Percentiles rank a stretch among this genome's conserved stretches.
These are phyloP conservation scores for Phenoliferia sp. DNA, from an alignment of 1,284 basidiomycete species.

Conservation along the genomic window DNA sequence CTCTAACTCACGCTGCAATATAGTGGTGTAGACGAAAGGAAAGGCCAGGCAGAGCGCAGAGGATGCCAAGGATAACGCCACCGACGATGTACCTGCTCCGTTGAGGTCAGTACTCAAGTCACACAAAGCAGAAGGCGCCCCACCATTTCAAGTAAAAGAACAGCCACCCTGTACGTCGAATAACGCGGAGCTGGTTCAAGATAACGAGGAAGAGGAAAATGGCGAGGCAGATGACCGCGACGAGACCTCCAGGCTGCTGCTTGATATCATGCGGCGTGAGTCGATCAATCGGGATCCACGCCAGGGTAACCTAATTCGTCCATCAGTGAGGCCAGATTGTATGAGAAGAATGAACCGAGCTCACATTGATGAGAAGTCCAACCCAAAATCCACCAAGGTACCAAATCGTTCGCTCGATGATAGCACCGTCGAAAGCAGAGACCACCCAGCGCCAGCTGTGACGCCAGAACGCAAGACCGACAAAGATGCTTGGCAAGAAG, in stretches of 20 bases:
- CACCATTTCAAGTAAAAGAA: slow-evolving; percentile 50
- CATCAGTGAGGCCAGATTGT: slow-evolving; percentile 43
- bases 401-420: slow-evolving; percentile 67
- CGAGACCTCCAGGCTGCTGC: slow-evolving; percentile 64
- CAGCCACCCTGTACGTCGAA: slow-evolving; percentile 75
- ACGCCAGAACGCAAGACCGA: slow-evolving; percentile 74
- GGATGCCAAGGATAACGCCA: slow-evolving; percentile 59
- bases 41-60: slow-evolving; percentile 61
- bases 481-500: slow-evolving; percentile 74
- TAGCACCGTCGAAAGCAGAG: slow-evolving; percentile 61
- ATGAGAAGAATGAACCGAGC: slow-evolving; percentile 52
- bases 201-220: slow-evolving; percentile 55
- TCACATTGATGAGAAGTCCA: slow-evolving; percentile 48
- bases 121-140: not conserved
- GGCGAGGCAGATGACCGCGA: slow-evolving; percentile 63
- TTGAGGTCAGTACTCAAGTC: not conserved
- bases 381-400: slow-evolving; percentile 76
- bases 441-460: slow-evolving; percentile 68
- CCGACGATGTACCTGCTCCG: slow-evolving; percentile 45
- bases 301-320: slow-evolving; percentile 40
- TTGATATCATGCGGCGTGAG: slow-evolving; percentile 65
- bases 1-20: slow-evolving; percentile 21
- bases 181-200: slow-evolving; percentile 73
- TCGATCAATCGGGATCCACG: slow-evolving; percentile 64
- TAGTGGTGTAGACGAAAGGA: slow-evolving; percentile 37